These are phyloP conservation scores for Paratinospora sagittata DNA, from an alignment of 164 flowering plant genomes.

Conservation along the genomic window DNA sequence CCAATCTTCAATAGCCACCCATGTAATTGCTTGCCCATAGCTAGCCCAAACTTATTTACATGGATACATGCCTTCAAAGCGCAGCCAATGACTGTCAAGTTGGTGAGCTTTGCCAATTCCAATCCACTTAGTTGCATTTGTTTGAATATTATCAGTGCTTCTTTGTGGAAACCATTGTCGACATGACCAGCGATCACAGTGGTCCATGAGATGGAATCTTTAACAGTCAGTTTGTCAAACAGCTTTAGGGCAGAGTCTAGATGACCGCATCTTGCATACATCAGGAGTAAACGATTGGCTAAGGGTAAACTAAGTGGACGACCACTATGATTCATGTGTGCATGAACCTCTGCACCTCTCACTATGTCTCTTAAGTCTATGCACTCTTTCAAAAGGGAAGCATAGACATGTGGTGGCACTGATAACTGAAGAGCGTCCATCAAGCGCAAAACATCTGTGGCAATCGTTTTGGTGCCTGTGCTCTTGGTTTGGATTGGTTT, in stretches of 20 bases:
- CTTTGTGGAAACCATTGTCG: constrained; percentile 24
- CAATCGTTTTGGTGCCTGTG: background rate
- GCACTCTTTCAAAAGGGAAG: constrained; percentile 54
- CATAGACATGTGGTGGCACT: constrained; percentile 37
- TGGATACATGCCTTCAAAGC: constrained; percentile 48
- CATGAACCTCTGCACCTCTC: constrained; percentile 32
- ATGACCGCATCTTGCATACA: constrained; percentile 39
- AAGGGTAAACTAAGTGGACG: constrained; percentile 19
- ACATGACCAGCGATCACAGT: constrained; percentile 40
- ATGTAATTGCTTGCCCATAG: constrained; percentile 47
- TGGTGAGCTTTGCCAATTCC: too few relatives aligned
- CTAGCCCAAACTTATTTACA: constrained; percentile 21
- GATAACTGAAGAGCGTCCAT: constrained; percentile 46
- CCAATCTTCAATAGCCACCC: constrained; percentile 45
- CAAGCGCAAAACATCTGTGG: constrained; percentile 37
- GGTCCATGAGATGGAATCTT: constrained; percentile 45
- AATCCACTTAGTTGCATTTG: constrained; percentile 21
- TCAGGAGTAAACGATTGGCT: constrained; percentile 42
- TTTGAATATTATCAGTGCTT: constrained; percentile 33
- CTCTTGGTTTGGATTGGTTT: background rate
- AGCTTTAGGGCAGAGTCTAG: constrained; percentile 35
- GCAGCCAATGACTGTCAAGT: constrained; percentile 30
- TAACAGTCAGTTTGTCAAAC: constrained; percentile 47
- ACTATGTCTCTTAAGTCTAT: constrained; percentile 25
- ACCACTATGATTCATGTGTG: constrained; percentile 31